Evolutionary conservation across 768 basidiomycete genomes (phyloP).

Genomic region (Phylloporus sp.): DNA sequence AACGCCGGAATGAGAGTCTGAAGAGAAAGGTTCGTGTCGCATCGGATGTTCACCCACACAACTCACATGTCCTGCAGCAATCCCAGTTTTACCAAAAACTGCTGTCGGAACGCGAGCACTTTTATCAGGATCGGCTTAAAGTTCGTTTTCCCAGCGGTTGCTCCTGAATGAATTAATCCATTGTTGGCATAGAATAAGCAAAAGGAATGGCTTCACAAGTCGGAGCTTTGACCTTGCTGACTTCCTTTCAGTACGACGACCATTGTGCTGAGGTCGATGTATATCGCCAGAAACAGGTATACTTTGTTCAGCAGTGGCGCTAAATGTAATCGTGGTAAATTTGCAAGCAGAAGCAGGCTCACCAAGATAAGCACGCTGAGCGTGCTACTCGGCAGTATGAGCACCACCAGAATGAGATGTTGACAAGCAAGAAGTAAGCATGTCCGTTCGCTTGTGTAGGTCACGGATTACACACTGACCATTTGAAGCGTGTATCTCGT

Average conservation of each 20-base stretch:
- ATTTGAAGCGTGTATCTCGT: constrained; percentile 59
- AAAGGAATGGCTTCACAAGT: constrained; percentile 22
- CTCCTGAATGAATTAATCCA: constrained; percentile 2
- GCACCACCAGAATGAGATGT: constrained; percentile 72
- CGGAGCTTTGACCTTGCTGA: constrained; percentile 1
- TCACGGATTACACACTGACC: not conserved
- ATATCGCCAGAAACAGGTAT: constrained; percentile 74
- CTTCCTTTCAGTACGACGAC: constrained; percentile 60
- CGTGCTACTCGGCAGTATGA: constrained; percentile 69
- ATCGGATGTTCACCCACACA: not conserved
- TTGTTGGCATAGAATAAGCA: constrained; percentile 25
- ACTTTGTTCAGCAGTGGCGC: not conserved
- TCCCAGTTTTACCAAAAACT: constrained; percentile 66
- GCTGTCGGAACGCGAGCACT: constrained; percentile 62
- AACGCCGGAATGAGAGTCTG: constrained; percentile 57
- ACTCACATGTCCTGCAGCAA: constrained; percentile 46
- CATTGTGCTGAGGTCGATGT: constrained; percentile 70
- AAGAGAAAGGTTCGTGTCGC: constrained; percentile 54
- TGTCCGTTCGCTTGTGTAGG: not conserved
- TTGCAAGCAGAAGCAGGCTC: constrained; percentile 50
- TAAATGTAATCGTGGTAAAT: constrained; percentile 3
- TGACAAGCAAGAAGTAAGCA: constrained; percentile 72
- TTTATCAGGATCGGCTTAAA: constrained; percentile 65
- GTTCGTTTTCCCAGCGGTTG: constrained; percentile 33
- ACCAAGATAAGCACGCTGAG: constrained; percentile 73